Evolutionary conservation across 345 rosid species (phyloP), one percentile per base, ranked within the genome.

Genomic region (Acer negundo): DNA sequence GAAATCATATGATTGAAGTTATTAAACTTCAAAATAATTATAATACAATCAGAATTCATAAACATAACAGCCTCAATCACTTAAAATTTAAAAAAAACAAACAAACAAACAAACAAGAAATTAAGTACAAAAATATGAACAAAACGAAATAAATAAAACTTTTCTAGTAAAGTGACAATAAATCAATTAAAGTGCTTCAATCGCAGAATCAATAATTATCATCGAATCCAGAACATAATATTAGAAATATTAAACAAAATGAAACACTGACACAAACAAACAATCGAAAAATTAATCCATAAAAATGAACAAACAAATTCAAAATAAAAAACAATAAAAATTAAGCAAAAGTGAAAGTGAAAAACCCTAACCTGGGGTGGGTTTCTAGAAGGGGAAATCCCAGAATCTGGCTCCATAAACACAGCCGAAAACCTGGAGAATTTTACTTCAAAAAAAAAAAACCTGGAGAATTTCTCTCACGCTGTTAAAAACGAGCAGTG

Each of bases 351-450:
- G 17, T 6, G 49, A 16, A 13, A 75, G 44, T 0, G 13, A 20
- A 65, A 26, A 65, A 68, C 61, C 58, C 81, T 40, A 72, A 86
- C 91, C 82, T 75, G 84, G 82, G 89, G 74, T 64, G 81, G 83
- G 77, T 75, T 80, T 62, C 84, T 78, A 77, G 83, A 62, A 62
- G 84, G 63, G 1, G 79, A 81, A 78, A 81, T 59, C 80, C 85
- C 88, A 76, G 91, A 80, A 73, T 83, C 88, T 47, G 87, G 62
- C 85, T 84, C 86, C 89, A 85, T 85, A 10, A 17, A 35, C 6
- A 67, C 19, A 59, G 38, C 40, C 2, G 46, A 26, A 35, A 10
- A 17, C 62, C 66, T 28, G 70, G 66, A 59, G 40, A 16, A 56
- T 16, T 26, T 67, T n/a, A n/a, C n/a, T n/a, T n/a, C n/a, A n/a